Evolutionary conservation across 495 filamentous ascomycete species (phyloP).

Genomic region (Annulohypoxylon moriforme): DNA sequence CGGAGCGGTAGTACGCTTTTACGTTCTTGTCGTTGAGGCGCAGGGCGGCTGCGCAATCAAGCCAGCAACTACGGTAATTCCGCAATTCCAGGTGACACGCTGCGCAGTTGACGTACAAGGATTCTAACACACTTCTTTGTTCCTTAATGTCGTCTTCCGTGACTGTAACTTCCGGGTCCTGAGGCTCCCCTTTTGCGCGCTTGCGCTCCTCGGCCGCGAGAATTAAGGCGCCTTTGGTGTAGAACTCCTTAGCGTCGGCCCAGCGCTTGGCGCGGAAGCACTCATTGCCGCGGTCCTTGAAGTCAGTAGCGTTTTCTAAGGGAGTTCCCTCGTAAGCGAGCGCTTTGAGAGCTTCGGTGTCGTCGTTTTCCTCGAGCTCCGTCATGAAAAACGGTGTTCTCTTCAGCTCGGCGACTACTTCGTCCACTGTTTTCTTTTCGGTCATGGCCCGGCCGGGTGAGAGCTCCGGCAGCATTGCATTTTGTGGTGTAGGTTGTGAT

Average conservation of each 20-base stretch:
- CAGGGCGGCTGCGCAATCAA: conserved; percentile 84
- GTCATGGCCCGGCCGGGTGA: conserved; percentile 71
- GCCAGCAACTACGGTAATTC: conserved; percentile 85
- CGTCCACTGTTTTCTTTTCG: conserved; percentile 71
- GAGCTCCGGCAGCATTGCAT: conserved; percentile 53
- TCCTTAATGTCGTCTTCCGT: conserved; percentile 62
- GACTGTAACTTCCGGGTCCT: conserved; percentile 47
- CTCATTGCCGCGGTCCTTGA: conserved; percentile 92
- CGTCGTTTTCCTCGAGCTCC: conserved; percentile 81
- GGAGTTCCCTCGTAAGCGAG: conserved; percentile 92
- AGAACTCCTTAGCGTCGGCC: conserved; percentile 90
- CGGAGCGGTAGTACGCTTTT: conserved; percentile 90
- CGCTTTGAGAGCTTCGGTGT: conserved; percentile 87
- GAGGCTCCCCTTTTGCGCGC: conserved; percentile 27
- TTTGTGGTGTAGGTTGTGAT: conserved; percentile 28
- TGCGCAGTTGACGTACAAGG: conserved; percentile 85
- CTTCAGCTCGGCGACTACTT: conserved; percentile 80
- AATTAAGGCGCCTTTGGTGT: conserved; percentile 81
- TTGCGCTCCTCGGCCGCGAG: conserved; percentile 68
- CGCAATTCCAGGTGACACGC: conserved; percentile 77
- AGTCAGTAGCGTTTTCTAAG: conserved; percentile 79
- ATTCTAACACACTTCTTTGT: conserved; percentile 73
- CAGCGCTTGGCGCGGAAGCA: conserved; percentile 77
- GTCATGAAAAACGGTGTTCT: conserved; percentile 96
- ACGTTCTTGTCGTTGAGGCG: conserved; percentile 79